These are phyloP conservation scores for Paracoccidioides lutzii DNA, from an alignment of 2,329 filamentous ascomycete genomes.

Conservation along the genomic window DNA sequence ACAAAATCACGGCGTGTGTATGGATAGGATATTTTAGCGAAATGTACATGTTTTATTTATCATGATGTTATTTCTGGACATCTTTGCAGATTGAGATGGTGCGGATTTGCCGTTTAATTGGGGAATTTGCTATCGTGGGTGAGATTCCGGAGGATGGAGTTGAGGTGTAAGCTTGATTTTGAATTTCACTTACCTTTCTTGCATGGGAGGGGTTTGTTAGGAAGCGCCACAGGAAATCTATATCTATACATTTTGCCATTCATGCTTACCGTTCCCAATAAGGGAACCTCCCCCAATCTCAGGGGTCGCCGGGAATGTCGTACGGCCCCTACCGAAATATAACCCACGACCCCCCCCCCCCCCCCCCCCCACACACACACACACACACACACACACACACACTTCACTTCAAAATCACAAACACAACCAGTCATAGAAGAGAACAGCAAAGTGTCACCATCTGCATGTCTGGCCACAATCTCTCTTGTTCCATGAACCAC, in stretches of 20 bases:
- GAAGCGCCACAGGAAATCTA: no score
- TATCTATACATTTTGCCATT: no score
- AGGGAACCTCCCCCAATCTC: slow-evolving; percentile 10
- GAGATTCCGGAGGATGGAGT: slow-evolving; percentile 4
- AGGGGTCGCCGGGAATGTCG: slow-evolving; percentile 26
- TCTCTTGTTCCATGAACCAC: slow-evolving; percentile 30
- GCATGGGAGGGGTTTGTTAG: no score
- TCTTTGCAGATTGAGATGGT: neutral
- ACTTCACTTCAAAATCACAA: slow-evolving; percentile 7
- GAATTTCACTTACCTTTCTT: no score
- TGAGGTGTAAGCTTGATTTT: no score
- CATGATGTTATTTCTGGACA: slow-evolving; percentile 5
- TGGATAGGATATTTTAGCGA: slow-evolving; percentile 25
- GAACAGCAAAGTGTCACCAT: slow-evolving; percentile 13
- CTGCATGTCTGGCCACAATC: slow-evolving; percentile 23
- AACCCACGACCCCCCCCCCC: slow-evolving; percentile 14
- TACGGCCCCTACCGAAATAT: slow-evolving; percentile 24
- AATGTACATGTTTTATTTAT: slow-evolving; percentile 31
- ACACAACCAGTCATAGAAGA: slow-evolving; percentile 7
- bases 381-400: no score
- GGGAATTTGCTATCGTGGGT: neutral
- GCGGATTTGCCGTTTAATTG: neutral
- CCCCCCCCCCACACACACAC: no score
- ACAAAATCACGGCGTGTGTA: slow-evolving; percentile 29
- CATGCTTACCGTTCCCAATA: no score